A percentile compares a stretch with the other conserved stretches of the same genome.
Conservation (phyloP, 768 basidiomycete genomes). For the Asterophora parasitica region DNA sequence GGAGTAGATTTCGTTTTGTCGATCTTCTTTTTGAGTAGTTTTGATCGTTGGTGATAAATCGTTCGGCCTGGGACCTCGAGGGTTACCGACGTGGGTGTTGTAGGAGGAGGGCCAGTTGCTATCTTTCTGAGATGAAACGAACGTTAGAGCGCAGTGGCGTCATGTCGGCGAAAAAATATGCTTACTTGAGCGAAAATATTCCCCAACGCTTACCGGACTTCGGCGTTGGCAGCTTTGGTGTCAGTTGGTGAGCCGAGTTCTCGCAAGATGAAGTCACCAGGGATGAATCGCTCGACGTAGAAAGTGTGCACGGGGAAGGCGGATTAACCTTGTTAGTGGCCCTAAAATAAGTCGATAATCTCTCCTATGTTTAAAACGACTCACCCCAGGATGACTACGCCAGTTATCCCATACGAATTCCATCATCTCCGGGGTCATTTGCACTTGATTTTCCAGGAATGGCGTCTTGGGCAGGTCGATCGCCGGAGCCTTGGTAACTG, state of each 20-base stretch:
- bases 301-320: not conserved
- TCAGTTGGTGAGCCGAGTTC: not conserved
- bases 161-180: no score
- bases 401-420: constrained; percentile 10
- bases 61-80: not conserved
- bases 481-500: not conserved
- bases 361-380: not conserved
- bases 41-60: constrained; percentile 5
- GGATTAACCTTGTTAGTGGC: not conserved
- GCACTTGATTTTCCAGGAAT: constrained; percentile 3
- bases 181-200: constrained; percentile 5
- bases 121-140: not conserved
- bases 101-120: not conserved
- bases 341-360: not conserved
- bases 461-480: not conserved
- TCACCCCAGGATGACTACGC: constrained; percentile 5
- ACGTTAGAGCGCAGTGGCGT: not conserved
- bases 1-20: constrained; percentile 6
- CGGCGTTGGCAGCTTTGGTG: not conserved
- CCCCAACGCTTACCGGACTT: constrained; percentile 9
- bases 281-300: not conserved
- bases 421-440: constrained; percentile 6
- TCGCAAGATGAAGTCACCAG: not conserved
- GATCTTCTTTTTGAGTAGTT: constrained; percentile 3
- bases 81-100: not conserved